Evolutionary conservation across 2,329 filamentous ascomycete genomes (phyloP), one percentile per base, ranked within the genome.

Genomic region (Nemania serpens): DNA sequence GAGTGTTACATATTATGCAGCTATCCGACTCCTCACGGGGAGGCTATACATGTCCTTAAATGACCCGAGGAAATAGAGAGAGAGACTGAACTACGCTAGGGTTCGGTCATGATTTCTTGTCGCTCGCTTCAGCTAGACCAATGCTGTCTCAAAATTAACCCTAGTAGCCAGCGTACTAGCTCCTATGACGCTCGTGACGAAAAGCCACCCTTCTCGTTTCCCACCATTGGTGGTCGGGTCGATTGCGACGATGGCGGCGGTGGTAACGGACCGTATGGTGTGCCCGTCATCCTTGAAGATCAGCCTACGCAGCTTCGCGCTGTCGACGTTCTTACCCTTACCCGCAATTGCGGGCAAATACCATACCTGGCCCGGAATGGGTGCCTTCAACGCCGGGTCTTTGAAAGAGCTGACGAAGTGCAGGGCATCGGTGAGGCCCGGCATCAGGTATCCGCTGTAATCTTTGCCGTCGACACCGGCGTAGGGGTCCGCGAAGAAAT

Each of bases 241-340:
- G 53, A 84, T 79, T 0, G 79, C 78, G 1, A 88, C 76, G 45
- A 88, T 59, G 0, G 86, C 78, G 0, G 82, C 82, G 0, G 78
- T 75, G 58, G 82, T 86, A 0, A 78, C 79, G 5, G 76, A 78
- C 11, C 84, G 75, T 25, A 88, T 73, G 15, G 74, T 74, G 0
- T 69, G 73, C 1, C 85, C 83, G 51, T 88, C 84, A 62, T 88
- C 86, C 46, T 84, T 78, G 59, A 88, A 87, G 0, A 88, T 48
- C 2, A 85, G 51, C 37, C 25, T 66, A 3, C 46, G 49, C n/a
- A 71, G 75, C 18, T 75, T 79, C 51, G 79, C 75, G 78, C 80
- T 84, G 1, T 45, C 36, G 20, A 34, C 43, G 5, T 25, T 54
- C 46, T 57, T 61, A 33, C 57, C 36, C 52, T 59, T 50, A 12